These are phyloP conservation scores for Rhizophagus prolifer DNA, from an alignment of 192 early-diverging fungal genomes.

Conservation along the genomic window DNA sequence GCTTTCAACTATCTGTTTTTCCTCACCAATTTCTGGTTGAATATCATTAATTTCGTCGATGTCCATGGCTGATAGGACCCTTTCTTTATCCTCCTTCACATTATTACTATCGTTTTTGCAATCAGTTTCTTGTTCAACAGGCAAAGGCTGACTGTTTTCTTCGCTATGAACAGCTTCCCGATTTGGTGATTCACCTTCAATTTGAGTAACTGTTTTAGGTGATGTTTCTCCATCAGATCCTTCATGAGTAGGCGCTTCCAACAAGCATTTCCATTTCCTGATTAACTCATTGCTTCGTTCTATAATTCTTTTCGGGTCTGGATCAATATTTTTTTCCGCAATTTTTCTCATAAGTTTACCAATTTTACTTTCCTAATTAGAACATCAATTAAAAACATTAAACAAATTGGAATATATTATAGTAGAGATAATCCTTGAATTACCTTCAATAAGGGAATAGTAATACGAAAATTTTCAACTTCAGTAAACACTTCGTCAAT, in stretches of 20 bases:
- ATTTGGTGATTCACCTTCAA: not conserved
- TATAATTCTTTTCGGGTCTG: slow-evolving; percentile 34
- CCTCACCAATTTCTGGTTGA: not conserved
- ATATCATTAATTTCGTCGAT: not conserved
- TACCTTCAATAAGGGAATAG: slow-evolving; percentile 42
- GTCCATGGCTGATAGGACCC: not conserved
- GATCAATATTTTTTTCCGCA: slow-evolving; percentile 32
- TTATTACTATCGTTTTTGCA: not conserved
- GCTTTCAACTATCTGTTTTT: not conserved
- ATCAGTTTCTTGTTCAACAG: not conserved
- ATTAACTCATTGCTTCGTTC: slow-evolving; percentile 38
- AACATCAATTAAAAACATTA: not conserved
- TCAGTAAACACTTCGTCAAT: slow-evolving; percentile 38
- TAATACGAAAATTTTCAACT: slow-evolving; percentile 41
- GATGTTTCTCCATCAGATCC: slow-evolving; percentile 8
- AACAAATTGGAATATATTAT: slow-evolving; percentile 6
- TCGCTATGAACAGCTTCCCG: not conserved
- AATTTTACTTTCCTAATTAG: slow-evolving; percentile 43
- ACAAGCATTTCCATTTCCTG: slow-evolving; percentile 40
- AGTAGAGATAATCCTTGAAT: not conserved
- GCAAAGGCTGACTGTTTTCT: not conserved
- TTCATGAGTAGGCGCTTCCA: slow-evolving; percentile 32
- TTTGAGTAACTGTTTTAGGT: not conserved
- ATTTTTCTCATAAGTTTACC: slow-evolving; percentile 47
- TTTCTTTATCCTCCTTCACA: not conserved